A percentile compares a stretch with the other conserved stretches of the same genome.
These are phyloP conservation scores for Fusarium sp. DNA, from an alignment of 2,329 filamentous ascomycete species.

Conservation along the genomic window DNA sequence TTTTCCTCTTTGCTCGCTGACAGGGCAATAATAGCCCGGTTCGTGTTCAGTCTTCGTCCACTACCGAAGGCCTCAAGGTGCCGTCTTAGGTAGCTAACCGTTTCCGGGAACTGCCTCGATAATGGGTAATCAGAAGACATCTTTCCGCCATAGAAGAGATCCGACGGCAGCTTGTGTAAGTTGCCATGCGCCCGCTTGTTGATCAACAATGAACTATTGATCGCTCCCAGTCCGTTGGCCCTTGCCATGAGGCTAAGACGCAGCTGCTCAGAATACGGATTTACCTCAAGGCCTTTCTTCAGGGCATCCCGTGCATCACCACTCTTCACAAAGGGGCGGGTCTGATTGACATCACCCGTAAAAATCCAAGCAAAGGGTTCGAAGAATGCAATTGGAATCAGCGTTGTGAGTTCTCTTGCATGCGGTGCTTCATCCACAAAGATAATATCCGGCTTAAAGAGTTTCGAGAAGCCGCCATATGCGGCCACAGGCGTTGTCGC, in stretches of 20 bases:
- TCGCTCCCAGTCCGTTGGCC: slow-evolving; percentile 48
- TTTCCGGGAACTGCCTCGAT: slow-evolving; percentile 43
- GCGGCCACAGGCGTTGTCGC: slow-evolving; percentile 61
- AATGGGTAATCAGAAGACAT: slow-evolving; percentile 52
- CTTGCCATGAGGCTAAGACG: slow-evolving; percentile 54
- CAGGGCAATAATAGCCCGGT: slow-evolving; percentile 53
- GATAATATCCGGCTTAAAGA: slow-evolving; percentile 84
- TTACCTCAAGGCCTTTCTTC: slow-evolving; percentile 43
- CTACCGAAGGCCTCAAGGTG: slow-evolving; percentile 47
- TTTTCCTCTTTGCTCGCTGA: slow-evolving; percentile 43
- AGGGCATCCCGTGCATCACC: slow-evolving; percentile 26
- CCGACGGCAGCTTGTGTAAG: slow-evolving; percentile 56
- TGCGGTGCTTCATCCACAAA: slow-evolving; percentile 80
- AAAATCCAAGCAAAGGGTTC: slow-evolving; percentile 58
- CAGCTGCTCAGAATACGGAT: slow-evolving; percentile 50
- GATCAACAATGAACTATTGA: slow-evolving; percentile 50
- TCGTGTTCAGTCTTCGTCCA: slow-evolving; percentile 44
- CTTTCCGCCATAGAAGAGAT: slow-evolving; percentile 55
- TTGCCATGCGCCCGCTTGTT: slow-evolving; percentile 55
- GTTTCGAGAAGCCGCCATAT: slow-evolving; percentile 50
- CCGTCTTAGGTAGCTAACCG: slow-evolving; percentile 45
- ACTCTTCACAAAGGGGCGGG: slow-evolving; percentile 56
- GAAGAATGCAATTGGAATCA: slow-evolving; percentile 59
- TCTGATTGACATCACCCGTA: slow-evolving; percentile 60
- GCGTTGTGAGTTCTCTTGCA: slow-evolving; percentile 58